Evolutionary conservation across 2,329 filamentous ascomycete species (phyloP), one percentile per base, ranked within the genome.

Genomic region (Paramyrothecium sp.): DNA sequence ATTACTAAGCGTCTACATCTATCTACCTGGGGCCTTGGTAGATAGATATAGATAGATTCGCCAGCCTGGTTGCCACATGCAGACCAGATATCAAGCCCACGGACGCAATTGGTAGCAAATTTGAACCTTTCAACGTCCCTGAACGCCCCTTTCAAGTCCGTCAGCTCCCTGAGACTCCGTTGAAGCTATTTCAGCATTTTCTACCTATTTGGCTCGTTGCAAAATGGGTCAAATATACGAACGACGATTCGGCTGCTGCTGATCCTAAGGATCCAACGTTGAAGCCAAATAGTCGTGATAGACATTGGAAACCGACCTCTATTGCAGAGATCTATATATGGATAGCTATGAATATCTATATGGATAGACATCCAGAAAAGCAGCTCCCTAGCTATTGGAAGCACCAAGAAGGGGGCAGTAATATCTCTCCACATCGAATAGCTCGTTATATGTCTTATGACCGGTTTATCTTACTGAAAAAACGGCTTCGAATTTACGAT

Each of bases 51-150:
- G n/a, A n/a, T n/a, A n/a, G n/a, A n/a, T n/a, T n/a, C n/a, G n/a
- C n/a, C n/a, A n/a, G n/a, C n/a, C n/a, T n/a, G n/a, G n/a, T n/a
- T n/a, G n/a, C n/a, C n/a, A n/a, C n/a, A n/a, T n/a, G n/a, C 48
- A 50, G n/a, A n/a, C n/a, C n/a, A n/a, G n/a, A n/a, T n/a, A n/a
- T n/a, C n/a, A n/a, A n/a, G n/a, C 48, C 48, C 48, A 50, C 48
- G n/a, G n/a, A n/a, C n/a, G n/a, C n/a, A n/a, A n/a, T n/a, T 8
- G 20, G 48, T 21, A 50, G 48, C 48, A n/a, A n/a, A n/a, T n/a
- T 60, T 21, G 49, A 60, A 53, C 51, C 56, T 23, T 10, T 58
- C 3, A 56, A 54, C 51, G 52, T 48, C 46, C 46, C 56, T n/a
- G 21, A 49, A 17, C 50, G 53, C 56, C 20, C n/a, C n/a, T n/a